Percentiles rank a stretch among this genome's conserved stretches.
Conservation (phyloP, 495 filamentous ascomycete species). For the Xylaria nigripes region DNA sequence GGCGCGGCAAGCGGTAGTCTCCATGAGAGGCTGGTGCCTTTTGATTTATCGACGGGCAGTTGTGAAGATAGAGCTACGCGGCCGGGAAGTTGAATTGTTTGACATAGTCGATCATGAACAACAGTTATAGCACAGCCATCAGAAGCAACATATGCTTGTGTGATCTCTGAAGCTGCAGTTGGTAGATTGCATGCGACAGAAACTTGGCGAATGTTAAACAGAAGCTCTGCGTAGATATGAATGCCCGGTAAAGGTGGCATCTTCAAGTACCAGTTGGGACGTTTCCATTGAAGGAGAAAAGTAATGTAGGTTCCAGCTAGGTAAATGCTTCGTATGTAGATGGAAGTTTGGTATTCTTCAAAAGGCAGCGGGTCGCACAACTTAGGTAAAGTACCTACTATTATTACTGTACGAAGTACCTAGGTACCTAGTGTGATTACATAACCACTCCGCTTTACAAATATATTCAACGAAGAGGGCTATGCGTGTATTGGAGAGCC, state of each 20-base stretch:
- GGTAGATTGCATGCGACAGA: slow-evolving; percentile 63
- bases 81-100: slow-evolving; percentile 59
- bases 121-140: slow-evolving; percentile 46
- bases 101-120: slow-evolving; percentile 44
- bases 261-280: neutral
- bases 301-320: neutral
- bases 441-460: neutral
- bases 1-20: slow-evolving; percentile 50
- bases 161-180: slow-evolving; percentile 36
- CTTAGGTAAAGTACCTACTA: too few relatives aligned
- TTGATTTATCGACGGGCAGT: slow-evolving; percentile 27
- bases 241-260: slow-evolving; percentile 28
- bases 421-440: neutral
- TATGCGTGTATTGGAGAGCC: too few relatives aligned
- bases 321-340: too few relatives aligned
- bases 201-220: slow-evolving; percentile 78
- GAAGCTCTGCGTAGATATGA: slow-evolving; percentile 74
- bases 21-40: slow-evolving; percentile 52
- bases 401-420: too few relatives aligned
- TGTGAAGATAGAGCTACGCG: slow-evolving; percentile 37
- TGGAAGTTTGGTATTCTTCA: too few relatives aligned
- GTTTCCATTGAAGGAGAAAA: neutral
- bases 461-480: too few relatives aligned
- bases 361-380: too few relatives aligned
- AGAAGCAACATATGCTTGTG: slow-evolving; percentile 42